Evolutionary conservation across 2,329 filamentous ascomycete species (phyloP), one percentile per base, ranked within the genome.

Genomic region (Trichoderma pleuroti): DNA sequence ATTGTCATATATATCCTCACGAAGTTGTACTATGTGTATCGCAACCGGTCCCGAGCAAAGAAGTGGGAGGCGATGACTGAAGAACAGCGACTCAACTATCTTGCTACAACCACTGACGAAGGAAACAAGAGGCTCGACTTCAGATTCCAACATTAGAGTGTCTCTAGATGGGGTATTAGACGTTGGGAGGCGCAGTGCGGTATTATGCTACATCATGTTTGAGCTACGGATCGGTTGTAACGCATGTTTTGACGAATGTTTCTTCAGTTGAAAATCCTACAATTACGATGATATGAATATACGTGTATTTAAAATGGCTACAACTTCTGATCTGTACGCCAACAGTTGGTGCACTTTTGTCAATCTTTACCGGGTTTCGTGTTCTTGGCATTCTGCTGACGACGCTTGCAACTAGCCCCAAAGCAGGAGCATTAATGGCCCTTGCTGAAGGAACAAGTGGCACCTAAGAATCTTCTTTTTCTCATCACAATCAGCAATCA

Each of bases 81-180:
- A 39, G 80, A 84, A 74, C 81, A 88, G 76, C 81, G 83, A 76
- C 80, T 82, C 32, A 76, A 83, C 1, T 88, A 88, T 71, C 71
- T 85, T 3, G 74, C 81, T 39, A 85, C 82, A 32, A 86, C 85
- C 0, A 83, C 78, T 5, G 86, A 88, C 71, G 80, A 87, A 75
- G 86, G 86, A 0, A 83, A 83, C 71, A 85, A 87, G 78, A 83
- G 87, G 75, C 76, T 87, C 68, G 86, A 88, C 73, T 88, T 88
- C 74, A 76, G 84, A 21, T 88, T 88, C 72, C 82, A 77, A 12
- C 84, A 85, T 73, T 86, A 80, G 61, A 68, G 12, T 16, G 39
- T 56, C 26, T 30, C 24, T 28, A 42, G 34, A 56, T 42, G 14
- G 8, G 5, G 49, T 39, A 66, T 56, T 56, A 42, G 32, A 56